Evolutionary conservation across 805 yeast genomes (phyloP), one percentile per base, ranked within the genome.

Genomic region (Naumovozyma baii): DNA sequence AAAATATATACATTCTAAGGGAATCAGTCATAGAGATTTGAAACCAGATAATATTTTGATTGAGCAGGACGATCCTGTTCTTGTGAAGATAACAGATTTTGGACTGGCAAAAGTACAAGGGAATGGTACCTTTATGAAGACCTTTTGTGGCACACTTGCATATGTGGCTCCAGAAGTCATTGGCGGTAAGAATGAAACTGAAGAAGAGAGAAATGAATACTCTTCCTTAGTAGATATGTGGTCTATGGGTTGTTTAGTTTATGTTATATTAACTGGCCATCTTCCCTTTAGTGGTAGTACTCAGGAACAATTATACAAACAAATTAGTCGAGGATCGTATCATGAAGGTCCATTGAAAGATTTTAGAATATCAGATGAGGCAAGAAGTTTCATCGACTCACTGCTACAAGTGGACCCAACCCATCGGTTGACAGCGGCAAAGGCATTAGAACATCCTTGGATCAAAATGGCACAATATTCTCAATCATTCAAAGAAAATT

Each of bases 111-210:
- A 92, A 61, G 78, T 86, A 19, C 78, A 87, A 46, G 92, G 82
- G 42, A 78, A 78, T 39, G 82, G 87, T 8, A 77, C 95, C 2
- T 78, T 83, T 46, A 80, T 92, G 83, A 88, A 86, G 58, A 90
- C 99, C 0, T 92, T 92, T 52, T 92, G 99, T 64, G 99, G 99
- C 1, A 92, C 99, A 0, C 61, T 92, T 46, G 96, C 97, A 2
- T 92, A 92, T 54, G 82, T 92, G 37, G 98, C 99, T 0, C 99
- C 99, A 0, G 99, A 92, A 59, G 86, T 92, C 5, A 63, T 78
- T 29, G 64, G 64, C 20, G 72, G 71, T 12, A 62, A 67, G 40
- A 41, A 14, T 29, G 31, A 29, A 29, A 38, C 41, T 18, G 35
- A 37, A 34, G 51, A 48, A 25, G 52, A 48, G 43, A 44, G 50